Evolutionary conservation across 495 filamentous ascomycete species (phyloP).

Genomic region (Thozetella sp.): DNA sequence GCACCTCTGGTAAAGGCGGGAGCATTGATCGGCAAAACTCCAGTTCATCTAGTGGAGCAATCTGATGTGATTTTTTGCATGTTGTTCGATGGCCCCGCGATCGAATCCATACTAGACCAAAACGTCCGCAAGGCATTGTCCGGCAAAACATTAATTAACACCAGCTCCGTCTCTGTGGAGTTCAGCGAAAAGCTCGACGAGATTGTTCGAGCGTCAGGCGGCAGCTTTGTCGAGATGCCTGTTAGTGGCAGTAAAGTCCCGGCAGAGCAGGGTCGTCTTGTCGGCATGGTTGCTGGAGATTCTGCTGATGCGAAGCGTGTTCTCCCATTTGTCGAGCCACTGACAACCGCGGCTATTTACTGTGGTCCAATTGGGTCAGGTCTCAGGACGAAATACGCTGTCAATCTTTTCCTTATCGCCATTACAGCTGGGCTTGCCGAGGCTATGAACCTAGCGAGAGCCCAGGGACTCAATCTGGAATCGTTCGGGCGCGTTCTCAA

Average conservation of each 20-base stretch:
- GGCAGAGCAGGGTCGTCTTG: slow-evolving; percentile 9
- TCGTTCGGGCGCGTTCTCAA: slow-evolving; percentile 9
- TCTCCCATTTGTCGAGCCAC: slow-evolving; percentile 1
- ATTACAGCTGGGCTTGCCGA: slow-evolving; percentile 10
- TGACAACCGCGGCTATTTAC: slow-evolving; percentile 9
- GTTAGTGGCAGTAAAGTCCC: slow-evolving; percentile 15
- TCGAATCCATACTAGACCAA: slow-evolving; percentile 4
- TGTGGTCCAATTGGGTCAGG: slow-evolving; percentile 10
- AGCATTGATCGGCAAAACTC: not conserved
- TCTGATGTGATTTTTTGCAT: slow-evolving; percentile 14
- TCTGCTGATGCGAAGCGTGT: not conserved
- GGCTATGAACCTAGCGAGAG: slow-evolving; percentile 11
- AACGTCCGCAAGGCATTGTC: slow-evolving; percentile 7
- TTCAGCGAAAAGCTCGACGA: slow-evolving; percentile 7
- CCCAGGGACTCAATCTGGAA: slow-evolving; percentile 6
- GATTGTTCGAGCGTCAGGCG: slow-evolving; percentile 4
- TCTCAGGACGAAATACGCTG: slow-evolving; percentile 9
- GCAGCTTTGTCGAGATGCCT: slow-evolving; percentile 11
- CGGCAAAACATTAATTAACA: slow-evolving; percentile 12
- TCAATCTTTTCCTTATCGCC: slow-evolving; percentile 12
- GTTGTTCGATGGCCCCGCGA: slow-evolving; percentile 10
- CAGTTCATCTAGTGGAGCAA: slow-evolving; percentile 6
- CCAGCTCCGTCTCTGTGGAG: slow-evolving; percentile 11
- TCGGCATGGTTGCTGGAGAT: slow-evolving; percentile 13
- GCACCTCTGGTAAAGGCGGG: slow-evolving; percentile 4